These are phyloP conservation scores for Cairneyella variabilis DNA, from an alignment of 495 filamentous ascomycete genomes.

Conservation along the genomic window DNA sequence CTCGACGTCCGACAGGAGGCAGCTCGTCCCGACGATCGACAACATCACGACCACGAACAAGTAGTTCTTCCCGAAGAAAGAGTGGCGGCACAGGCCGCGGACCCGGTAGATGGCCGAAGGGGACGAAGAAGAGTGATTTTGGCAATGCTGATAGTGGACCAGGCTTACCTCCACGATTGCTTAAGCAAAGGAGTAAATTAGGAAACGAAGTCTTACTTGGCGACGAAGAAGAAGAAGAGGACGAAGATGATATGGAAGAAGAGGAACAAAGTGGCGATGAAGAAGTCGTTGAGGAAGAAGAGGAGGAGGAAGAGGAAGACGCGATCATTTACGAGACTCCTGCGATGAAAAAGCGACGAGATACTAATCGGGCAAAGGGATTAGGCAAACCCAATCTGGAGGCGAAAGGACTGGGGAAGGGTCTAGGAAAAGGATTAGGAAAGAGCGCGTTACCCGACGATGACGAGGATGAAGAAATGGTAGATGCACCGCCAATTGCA, in stretches of 20 bases:
- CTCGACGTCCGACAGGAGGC: conserved; percentile 5
- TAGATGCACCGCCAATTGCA: conserved; percentile 1
- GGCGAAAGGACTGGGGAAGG: conserved; percentile 17
- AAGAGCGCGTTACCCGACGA: conserved; percentile 22
- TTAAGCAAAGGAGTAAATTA: conserved; percentile 31
- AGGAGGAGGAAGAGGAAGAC: conserved; percentile 28
- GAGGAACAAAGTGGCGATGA: conserved; percentile 22
- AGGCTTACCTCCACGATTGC: conserved; percentile 47
- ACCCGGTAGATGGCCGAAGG: conserved; percentile 50
- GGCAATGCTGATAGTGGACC: conserved; percentile 53
- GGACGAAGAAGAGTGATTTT: conserved; percentile 54
- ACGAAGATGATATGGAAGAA: conserved; percentile 33
- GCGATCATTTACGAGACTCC: conserved; percentile 25
- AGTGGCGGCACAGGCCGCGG: conserved; percentile 49
- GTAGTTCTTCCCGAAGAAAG: conserved; percentile 11
- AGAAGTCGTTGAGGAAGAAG: conserved; percentile 32
- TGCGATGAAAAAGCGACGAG: conserved; percentile 13
- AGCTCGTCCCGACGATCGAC: conserved; percentile 17
- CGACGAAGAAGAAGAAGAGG: conserved; percentile 27
- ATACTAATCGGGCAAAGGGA: neutral
- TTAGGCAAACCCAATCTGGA: too few species aligned
- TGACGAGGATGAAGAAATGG: conserved; percentile 18
- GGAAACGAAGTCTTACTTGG: conserved; percentile 23
- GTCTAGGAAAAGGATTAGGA: conserved; percentile 6
- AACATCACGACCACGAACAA: conserved; percentile 13